phyloP scores from a whole-genome alignment of 2,329 filamentous ascomycete genomes.

The Colletotrichum cuscutae region DNA sequence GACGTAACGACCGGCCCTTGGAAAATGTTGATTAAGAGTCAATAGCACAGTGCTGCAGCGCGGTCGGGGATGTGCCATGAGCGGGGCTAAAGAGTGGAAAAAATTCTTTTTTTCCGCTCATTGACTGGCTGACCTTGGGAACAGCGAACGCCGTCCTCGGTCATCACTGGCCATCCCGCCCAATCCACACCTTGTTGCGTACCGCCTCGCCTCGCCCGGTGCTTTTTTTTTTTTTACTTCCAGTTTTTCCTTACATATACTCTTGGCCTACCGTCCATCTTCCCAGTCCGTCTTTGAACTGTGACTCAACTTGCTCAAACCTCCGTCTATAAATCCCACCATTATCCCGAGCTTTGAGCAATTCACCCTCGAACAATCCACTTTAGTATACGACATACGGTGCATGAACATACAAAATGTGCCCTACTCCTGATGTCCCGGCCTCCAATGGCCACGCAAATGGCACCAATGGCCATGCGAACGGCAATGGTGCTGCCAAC shows the following conservation, averaged over 20 bases:
- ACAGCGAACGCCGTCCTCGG: constrained; percentile 33
- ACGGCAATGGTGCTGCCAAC: constrained; percentile 29
- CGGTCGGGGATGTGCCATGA: constrained; percentile 24
- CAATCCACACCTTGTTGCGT: constrained; percentile 35
- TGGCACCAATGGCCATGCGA: constrained; percentile 32
- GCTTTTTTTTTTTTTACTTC: constrained; percentile 14
- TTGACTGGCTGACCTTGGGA: constrained; percentile 20
- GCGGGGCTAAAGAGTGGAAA: constrained; percentile 33
- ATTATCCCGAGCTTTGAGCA: background rate
- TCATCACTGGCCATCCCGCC: constrained; percentile 35
- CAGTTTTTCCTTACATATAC: constrained; percentile 14
- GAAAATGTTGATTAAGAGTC: constrained; percentile 23
- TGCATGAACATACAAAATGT: constrained; percentile 34
- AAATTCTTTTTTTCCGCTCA: constrained; percentile 31
- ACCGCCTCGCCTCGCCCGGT: constrained; percentile 27
- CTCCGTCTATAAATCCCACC: constrained; percentile 22
- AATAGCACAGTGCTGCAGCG: constrained; percentile 23
- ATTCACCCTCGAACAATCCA: background rate
- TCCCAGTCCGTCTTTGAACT: constrained; percentile 4
- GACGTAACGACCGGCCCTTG: constrained; percentile 25
- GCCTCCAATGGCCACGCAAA: constrained; percentile 34
- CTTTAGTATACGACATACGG: background rate
- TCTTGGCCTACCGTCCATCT: constrained; percentile 7
- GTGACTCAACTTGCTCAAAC: constrained; percentile 31
- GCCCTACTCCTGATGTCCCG: constrained; percentile 34